Evolutionary conservation across 495 filamentous ascomycete species (phyloP).

Genomic region (Cudoniella acicularis): DNA sequence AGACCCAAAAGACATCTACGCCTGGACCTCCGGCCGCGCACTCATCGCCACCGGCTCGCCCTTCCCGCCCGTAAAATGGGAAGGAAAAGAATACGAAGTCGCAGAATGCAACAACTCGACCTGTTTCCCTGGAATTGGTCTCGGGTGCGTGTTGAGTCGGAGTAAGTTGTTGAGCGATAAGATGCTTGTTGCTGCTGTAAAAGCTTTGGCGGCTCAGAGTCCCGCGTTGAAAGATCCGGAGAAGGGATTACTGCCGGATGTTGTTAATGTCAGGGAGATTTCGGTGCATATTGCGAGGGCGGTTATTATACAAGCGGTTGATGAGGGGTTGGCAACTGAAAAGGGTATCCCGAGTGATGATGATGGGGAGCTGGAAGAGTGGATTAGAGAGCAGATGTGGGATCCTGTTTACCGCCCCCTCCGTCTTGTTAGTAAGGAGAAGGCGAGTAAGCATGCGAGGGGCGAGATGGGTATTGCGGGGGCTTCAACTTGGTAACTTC

Average conservation of each 20-base stretch:
- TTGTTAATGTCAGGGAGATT: conserved; percentile 68
- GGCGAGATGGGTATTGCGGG: conserved; percentile 55
- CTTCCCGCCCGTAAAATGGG: conserved; percentile 70
- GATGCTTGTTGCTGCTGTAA: conserved; percentile 78
- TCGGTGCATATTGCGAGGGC: conserved; percentile 74
- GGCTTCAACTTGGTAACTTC: too few relatives aligned
- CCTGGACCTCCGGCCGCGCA: conserved; percentile 74
- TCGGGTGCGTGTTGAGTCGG: conserved; percentile 69
- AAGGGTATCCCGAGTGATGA: conserved; percentile 57
- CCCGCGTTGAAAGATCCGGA: conserved; percentile 56
- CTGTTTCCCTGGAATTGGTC: conserved; percentile 82
- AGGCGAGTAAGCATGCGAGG: conserved; percentile 50
- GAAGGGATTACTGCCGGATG: conserved; percentile 69
- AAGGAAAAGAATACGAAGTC: conserved; percentile 62
- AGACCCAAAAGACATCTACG: conserved; percentile 69
- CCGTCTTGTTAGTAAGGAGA: conserved; percentile 45
- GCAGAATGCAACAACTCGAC: conserved; percentile 91
- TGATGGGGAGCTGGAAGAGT: conserved; percentile 63
- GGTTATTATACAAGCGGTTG: conserved; percentile 68
- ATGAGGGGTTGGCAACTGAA: conserved; percentile 62
- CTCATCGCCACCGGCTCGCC: conserved; percentile 85
- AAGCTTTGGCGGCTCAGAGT: conserved; percentile 64
- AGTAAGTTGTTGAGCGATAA: conserved; percentile 61
- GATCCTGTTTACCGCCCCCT: conserved; percentile 68
- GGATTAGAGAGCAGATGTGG: conserved; percentile 92